Base-by-base conservation (phyloP, 1,284 basidiomycete species). In the Cutaneotrichosporon sp. region DNA sequence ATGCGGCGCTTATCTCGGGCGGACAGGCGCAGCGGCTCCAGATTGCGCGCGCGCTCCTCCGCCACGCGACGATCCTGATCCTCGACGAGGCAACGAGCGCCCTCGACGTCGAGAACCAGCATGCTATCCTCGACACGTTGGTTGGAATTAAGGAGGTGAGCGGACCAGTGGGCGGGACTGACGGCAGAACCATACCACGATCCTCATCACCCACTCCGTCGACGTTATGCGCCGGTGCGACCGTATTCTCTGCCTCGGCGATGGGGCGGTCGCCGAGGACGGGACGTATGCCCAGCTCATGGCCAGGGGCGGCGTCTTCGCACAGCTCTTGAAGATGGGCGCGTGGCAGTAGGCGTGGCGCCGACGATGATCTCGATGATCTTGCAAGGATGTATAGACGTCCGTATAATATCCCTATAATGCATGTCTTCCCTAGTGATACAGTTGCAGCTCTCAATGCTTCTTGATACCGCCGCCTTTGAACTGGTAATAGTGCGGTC, bases 1-100 rank as follows among this genome's bases (percentile, higher is more conserved):
- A 91, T 68, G 91, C 89, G 0, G 76, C 81, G 16, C 80, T 91
- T 45, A 83, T 97, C 53, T 94, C 90, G 0, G 94, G 94, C 27
- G 94, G 94, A 1, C 94, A 98, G 70, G 89, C 88, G 3, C 94
- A 98, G 75, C 82, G 94, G 4, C 75, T 98, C 8, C 87, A 88
- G 65, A 91, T 97, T 60, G 94, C 94, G 0, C 82, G 94, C 2
- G 91, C 92, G 0, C 80, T 97, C 14, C 84, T 86, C n/a, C 70
- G 78, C 8, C 77, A 83, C 11, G 79, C 86, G 0, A 80, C 78
- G 31, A 81, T 96, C n/a, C 78, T 97, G 27, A 84, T 97, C 44
- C 78, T 97, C 44, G 94, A 97, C 74, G 94, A 97, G 73, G 94
- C 89, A 68, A 98, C 94, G 7, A 86, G 84, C 35, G 90, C 93